phyloP scores from a whole-genome alignment of 768 basidiomycete species.

The Pholiota microspora region DNA sequence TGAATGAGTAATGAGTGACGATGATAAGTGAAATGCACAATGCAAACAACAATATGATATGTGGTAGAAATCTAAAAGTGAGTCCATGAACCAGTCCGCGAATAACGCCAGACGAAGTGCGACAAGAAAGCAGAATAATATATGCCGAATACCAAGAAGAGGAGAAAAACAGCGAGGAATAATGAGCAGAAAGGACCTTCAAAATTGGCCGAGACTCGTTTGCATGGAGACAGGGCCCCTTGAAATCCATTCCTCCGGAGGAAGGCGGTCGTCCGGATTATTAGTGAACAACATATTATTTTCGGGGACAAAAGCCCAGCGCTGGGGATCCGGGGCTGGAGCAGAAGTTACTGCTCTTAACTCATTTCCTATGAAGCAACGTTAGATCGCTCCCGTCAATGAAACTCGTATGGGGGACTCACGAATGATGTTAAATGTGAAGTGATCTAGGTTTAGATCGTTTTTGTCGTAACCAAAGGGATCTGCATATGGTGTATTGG shows the following conservation, averaged over 20 bases:
- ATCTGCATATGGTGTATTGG: constrained; percentile 26
- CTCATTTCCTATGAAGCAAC: constrained; percentile 42
- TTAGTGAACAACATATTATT: constrained; percentile 55
- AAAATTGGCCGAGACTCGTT: constrained; percentile 30
- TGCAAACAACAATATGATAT: not conserved
- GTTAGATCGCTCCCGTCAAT: not conserved
- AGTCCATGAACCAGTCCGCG: not conserved
- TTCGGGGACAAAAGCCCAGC: constrained; percentile 59
- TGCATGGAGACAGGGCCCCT: constrained; percentile 47
- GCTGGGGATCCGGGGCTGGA: constrained; percentile 50
- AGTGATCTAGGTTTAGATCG: constrained; percentile 72
- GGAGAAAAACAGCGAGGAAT: not conserved
- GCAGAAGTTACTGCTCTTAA: constrained; percentile 59
- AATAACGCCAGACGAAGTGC: not conserved
- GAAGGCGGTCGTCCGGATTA: constrained; percentile 36
- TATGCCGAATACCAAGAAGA: not conserved
- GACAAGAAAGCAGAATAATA: not conserved
- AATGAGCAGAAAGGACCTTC: not conserved
- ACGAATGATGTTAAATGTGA: constrained; percentile 69
- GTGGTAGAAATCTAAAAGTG: not conserved
- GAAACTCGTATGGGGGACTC: constrained; percentile 17
- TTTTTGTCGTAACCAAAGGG: constrained; percentile 70
- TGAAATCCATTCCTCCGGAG: constrained; percentile 57
- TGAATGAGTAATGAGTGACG: not conserved
- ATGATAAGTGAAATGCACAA: not conserved